Percentiles rank a stretch among this genome's conserved stretches.
phyloP scores from a whole-genome alignment of 2,329 filamentous ascomycete genomes.

The Talaromyces piceae region DNA sequence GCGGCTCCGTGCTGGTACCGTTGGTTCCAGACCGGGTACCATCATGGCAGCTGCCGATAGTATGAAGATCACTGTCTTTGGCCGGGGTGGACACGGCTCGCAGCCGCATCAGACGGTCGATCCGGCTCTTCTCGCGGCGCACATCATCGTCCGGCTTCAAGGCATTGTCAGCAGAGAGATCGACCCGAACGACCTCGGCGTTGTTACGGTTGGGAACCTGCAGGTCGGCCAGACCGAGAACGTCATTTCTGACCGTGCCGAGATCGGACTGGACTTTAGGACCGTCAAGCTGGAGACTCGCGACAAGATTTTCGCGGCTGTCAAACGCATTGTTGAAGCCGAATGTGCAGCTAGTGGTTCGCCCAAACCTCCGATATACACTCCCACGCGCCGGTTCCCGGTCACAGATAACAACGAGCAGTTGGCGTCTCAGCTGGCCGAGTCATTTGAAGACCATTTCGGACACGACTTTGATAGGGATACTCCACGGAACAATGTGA shows the following conservation, averaged over 20 bases:
- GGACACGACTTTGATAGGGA: slow-evolving; percentile 25
- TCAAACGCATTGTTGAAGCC: slow-evolving; percentile 50
- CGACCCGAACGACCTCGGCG: slow-evolving; percentile 45
- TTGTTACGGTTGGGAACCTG: slow-evolving; percentile 53
- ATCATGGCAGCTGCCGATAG: slow-evolving; percentile 40
- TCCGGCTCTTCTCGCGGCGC: slow-evolving; percentile 51
- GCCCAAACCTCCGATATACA: slow-evolving; percentile 41
- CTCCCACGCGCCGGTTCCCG: slow-evolving; percentile 45
- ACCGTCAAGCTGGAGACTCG: slow-evolving; percentile 41
- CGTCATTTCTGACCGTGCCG: slow-evolving; percentile 50
- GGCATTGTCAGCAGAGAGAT: slow-evolving; percentile 51
- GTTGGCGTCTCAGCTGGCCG: slow-evolving; percentile 38
- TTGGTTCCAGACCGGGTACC: slow-evolving; percentile 32
- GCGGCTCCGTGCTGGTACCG: slow-evolving; percentile 32
- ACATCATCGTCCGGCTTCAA: slow-evolving; percentile 52
- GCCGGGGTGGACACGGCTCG: slow-evolving; percentile 52
- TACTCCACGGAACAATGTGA: slow-evolving; percentile 29
- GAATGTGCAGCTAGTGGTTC: slow-evolving; percentile 48
- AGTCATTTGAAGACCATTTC: slow-evolving; percentile 44
- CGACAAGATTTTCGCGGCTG: slow-evolving; percentile 38
- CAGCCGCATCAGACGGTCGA: slow-evolving; percentile 51
- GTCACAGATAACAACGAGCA: slow-evolving; percentile 46
- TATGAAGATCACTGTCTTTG: slow-evolving; percentile 49
- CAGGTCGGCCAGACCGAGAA: slow-evolving; percentile 55
- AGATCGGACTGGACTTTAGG: slow-evolving; percentile 50